Evolutionary conservation across 345 rosid species (phyloP).

Genomic region (Euphorbia tirucalli): DNA sequence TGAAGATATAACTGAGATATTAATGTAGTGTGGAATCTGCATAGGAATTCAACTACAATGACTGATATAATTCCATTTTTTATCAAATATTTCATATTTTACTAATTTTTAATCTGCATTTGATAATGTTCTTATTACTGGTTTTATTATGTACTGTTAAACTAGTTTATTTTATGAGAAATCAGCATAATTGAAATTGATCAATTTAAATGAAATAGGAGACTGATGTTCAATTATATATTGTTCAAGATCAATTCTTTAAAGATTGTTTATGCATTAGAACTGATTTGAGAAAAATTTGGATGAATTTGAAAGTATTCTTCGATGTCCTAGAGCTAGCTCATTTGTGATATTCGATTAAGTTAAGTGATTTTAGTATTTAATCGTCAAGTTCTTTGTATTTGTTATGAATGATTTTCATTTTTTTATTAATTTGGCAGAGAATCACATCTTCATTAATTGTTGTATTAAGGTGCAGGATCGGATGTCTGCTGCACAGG

Average conservation of each 20-base stretch:
- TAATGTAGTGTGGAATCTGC: background rate
- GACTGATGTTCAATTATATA: background rate
- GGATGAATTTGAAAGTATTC: background rate
- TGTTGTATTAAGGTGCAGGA: no score
- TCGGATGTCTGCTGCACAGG: constrained; percentile 30
- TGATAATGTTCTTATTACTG: background rate
- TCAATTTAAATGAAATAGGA: background rate
- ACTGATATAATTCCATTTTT: no score
- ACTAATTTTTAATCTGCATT: background rate
- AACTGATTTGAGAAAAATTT: background rate
- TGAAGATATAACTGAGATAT: background rate
- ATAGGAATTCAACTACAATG: background rate
- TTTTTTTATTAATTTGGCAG: background rate
- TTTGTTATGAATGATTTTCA: background rate
- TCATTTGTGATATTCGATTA: background rate
- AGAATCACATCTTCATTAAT: no score
- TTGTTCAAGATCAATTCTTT: background rate
- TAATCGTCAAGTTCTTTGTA: background rate
- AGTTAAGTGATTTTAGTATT: background rate
- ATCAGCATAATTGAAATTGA: background rate
- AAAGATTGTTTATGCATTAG: no score
- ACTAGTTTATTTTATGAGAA: background rate
- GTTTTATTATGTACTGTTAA: background rate
- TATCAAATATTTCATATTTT: no score
- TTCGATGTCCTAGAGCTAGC: background rate